These are phyloP conservation scores for Termitomyces sp. DNA, from an alignment of 768 basidiomycete genomes.

Conservation along the genomic window DNA sequence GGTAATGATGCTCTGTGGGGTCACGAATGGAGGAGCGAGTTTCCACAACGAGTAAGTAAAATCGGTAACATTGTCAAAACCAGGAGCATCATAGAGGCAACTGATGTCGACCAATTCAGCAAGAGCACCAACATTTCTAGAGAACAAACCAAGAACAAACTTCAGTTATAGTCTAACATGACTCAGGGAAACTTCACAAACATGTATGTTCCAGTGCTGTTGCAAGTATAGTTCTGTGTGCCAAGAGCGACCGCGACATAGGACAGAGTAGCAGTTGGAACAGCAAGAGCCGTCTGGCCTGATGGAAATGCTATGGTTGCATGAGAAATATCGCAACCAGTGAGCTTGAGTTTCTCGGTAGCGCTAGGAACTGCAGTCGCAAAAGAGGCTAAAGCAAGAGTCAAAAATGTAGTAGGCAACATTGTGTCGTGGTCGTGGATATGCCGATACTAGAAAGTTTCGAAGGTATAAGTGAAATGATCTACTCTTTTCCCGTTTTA, in stretches of 20 bases:
- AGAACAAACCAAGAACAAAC: constrained; percentile 1
- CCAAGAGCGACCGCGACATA: constrained; percentile 46
- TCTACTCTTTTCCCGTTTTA: neutral
- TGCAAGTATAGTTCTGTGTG: constrained; percentile 56
- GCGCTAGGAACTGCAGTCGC: constrained; percentile 11
- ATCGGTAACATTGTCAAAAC: constrained; percentile 27
- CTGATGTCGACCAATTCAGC: constrained; percentile 54
- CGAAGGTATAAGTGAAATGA: neutral
- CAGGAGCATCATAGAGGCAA: constrained; percentile 32
- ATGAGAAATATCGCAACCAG: constrained; percentile 21
- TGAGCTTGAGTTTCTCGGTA: neutral
- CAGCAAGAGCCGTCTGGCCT: constrained; percentile 28
- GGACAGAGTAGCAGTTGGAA: constrained; percentile 29
- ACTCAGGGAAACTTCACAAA: constrained; percentile 20
- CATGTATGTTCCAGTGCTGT: constrained; percentile 37
- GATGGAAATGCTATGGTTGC: constrained; percentile 25
- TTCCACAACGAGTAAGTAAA: constrained; percentile 25
- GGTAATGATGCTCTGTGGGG: constrained; percentile 7
- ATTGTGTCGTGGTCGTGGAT: constrained; percentile 7
- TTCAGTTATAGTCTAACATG: neutral
- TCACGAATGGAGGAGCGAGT: constrained; percentile 5
- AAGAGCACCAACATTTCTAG: constrained; percentile 44
- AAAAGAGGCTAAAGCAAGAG: constrained; percentile 17
- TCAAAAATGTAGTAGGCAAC: constrained; percentile 23
- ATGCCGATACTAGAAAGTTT: neutral